Evolutionary conservation across 352 stramenopile species (phyloP), one percentile per base, ranked within the genome.

Genomic region (Phytophthora foliorum): DNA sequence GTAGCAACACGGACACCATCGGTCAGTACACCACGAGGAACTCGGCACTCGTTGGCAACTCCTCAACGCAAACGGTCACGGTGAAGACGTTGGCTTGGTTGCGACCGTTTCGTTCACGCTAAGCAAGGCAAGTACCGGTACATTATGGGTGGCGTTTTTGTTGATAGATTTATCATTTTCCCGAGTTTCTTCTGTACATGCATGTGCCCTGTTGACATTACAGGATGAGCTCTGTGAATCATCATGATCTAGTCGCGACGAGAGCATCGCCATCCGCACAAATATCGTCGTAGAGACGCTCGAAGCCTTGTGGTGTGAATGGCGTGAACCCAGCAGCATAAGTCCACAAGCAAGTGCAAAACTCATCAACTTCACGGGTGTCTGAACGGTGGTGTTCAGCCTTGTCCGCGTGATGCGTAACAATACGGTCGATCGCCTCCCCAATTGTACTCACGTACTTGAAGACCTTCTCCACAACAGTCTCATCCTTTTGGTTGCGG

Each of bases 391-490:
- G 50, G 10, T 21, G 10, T 38, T 69, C 68, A 5, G 16, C n/a
- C 34, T 67, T 65, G 39, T 77, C 65, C 45, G 89, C 60, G 22
- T 80, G 72, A n/a, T 81, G 71, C 44, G 64, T 62, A 44, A 96
- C 86, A 25, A 93, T 79, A n/a, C 77, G 67, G 76, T 96, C 89
- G 60, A 96, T 96, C 42, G 76, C 75, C 32, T 84, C 79, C 13
- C 89, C 89, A 49, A 96, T 96, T 34, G 84, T 90, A 50, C 78
- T 89, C 46, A 96, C 79, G 62, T 96, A 96, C 70, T 96, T 94
- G 71, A 78, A 86, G 64, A 96, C 82, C 69, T 96, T 96, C 54
- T 96, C 89, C 13, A 95, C 81, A 29, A 96, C 83, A 2, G 90
- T 88, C 75, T 93, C 83, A 42, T 96, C 86, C 38, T 87, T 90